Base-by-base conservation (phyloP, 1,284 basidiomycete species). In the Ganoderma boninense region DNA sequence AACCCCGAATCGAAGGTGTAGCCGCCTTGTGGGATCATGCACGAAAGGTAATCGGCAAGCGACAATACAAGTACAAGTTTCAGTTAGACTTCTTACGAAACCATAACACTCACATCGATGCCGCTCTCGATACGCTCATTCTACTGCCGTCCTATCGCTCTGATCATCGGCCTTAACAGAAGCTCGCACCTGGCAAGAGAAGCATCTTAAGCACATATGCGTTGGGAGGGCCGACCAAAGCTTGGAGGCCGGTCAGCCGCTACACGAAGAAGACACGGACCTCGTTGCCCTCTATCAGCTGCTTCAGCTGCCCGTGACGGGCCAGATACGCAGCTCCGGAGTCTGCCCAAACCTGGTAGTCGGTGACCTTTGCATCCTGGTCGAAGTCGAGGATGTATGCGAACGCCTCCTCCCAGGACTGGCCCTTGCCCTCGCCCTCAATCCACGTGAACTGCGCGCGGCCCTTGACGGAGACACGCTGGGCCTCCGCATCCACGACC, bases 291-390 rank as follows among this genome's bases (percentile, higher is more conserved):
- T 40, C 65, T 35, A 60, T 67, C 69, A 73, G 54, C 67, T 69
- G 65, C 46, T 56, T 54, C 42, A 90, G 76, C 75, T 83, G 76
- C n/a, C 90, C 89, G 52, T 79, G 81, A 43, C 86, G 83, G 7
- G 90, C 90, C 42, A 92, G 82, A 78, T 90, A 90, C 18, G 87
- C 86, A 10, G 89, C 87, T 11, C 89, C 90, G 5, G 89, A 87
- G 77, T 92, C 90, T 16, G 88, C 89, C 90, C 90, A 92, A 0
- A 92, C 85, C 76, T 92, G 87, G 82, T 90, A 91, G 61, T 84
- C 81, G 35, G 81, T 82, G 29, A 92, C 81, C 78, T 87, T 90
- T 62, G 79, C 75, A 46, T 85, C 82, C 29, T 87, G 82, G 69
- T 91, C 90, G 76, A 91, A 91, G 76, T 89, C 87, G 70, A 92